A percentile compares a stretch with the other conserved stretches of the same genome.
Evolutionary conservation across 1,284 basidiomycete species (phyloP).

Genomic region (Heimioporus retisporus): DNA sequence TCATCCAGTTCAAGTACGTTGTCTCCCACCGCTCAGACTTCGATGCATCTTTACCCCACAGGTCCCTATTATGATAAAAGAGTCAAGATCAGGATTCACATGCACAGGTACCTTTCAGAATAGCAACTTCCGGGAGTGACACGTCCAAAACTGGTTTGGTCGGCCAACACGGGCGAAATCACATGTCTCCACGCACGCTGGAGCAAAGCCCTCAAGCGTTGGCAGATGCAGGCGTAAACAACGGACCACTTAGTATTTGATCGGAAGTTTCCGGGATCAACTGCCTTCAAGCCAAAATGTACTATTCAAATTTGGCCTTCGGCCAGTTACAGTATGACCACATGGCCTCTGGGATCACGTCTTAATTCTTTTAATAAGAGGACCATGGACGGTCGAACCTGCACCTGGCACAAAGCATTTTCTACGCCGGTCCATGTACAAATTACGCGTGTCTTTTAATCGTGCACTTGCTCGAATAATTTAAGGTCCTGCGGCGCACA

Average conservation of each 20-base stretch:
- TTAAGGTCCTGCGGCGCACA: conserved; percentile 24
- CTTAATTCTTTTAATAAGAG: too few species aligned
- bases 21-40: conserved; percentile 53
- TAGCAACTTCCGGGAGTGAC: conserved; percentile 28
- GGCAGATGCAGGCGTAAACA: neutral
- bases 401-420: too few species aligned
- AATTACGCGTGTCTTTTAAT: too few species aligned
- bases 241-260: too few species aligned
- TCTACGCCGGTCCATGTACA: too few species aligned
- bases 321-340: too few species aligned
- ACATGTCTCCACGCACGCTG: conserved; percentile 37
- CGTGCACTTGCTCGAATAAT: conserved; percentile 19
- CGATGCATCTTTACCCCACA: conserved; percentile 48
- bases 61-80: conserved; percentile 47
- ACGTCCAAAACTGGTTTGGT: conserved; percentile 35
- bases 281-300: too few species aligned
- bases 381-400: too few species aligned
- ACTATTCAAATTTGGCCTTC: too few species aligned
- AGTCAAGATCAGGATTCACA: conserved; percentile 46
- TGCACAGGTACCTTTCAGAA: conserved; percentile 43
- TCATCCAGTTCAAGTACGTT: conserved; percentile 3
- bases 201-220: neutral
- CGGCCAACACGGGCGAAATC: conserved; percentile 36
- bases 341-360: too few species aligned
- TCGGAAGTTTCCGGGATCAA: too few species aligned